Base-by-base conservation (phyloP, 2,329 filamentous ascomycete species). In the Talaromyces marneffei region DNA sequence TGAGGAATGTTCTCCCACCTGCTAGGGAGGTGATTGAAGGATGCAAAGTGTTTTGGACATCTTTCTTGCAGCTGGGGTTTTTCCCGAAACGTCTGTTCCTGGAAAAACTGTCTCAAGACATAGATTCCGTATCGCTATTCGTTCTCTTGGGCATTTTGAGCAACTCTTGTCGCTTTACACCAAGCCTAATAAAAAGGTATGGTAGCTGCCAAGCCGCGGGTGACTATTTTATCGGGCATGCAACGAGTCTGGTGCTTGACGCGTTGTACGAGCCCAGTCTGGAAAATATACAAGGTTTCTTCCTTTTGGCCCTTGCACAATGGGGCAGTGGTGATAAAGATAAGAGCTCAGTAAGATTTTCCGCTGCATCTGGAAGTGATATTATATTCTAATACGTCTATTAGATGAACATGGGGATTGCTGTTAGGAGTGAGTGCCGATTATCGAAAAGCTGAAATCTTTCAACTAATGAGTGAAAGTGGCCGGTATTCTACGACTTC, bases 91-190 rank as follows among this genome's bases (percentile, higher is more conserved):
- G 44, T 29, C 23, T 48, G 12, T 48, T 48, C 16, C 44, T 48
- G 14, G 23, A 48, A 16, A 48, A 48, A n/a, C 10, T 48, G 23
- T 48, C 44, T 48, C 44, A n/a, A 14, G 44, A 48, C 18, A 48
- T 48, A 20, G 25, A 48, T n/a, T 48, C 44, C 25, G 44, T 48
- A 48, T 48, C 44, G 10, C 25, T 48, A 2, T 48, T 48, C 8
- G 44, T 48, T 27, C 44, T 48, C 44, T n/a, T 48, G 25, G 44
- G 44, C 23, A 29, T 48, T 16, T 29, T 48, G 44, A 48, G 44
- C 23, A 48, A 48, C 44, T 48, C 44, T 48, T 48, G 44, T 48
- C 44, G 44, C 44, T 48, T 48, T 20, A 48, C 44, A 48, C 44
- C 44, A 16, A 27, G 44, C 25, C 44, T 48, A 27, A 48, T 48